Evolutionary conservation across 2,329 filamentous ascomycete genomes (phyloP).

Genomic region (Cladophialophora carrionii): DNA sequence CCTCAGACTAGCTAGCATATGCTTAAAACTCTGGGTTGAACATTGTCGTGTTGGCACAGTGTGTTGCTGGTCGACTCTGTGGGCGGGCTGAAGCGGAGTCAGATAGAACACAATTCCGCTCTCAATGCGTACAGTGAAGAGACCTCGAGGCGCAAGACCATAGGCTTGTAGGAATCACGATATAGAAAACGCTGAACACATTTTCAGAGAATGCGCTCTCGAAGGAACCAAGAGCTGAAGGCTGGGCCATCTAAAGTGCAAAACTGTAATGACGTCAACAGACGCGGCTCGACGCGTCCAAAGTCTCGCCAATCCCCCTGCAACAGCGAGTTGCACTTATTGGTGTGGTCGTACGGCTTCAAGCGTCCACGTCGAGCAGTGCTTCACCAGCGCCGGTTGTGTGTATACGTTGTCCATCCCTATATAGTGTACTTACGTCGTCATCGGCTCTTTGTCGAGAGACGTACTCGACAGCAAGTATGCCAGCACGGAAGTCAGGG

Average conservation of each 20-base stretch:
- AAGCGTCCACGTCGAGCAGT: background rate
- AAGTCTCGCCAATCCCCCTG: background rate
- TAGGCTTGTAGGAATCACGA: background rate
- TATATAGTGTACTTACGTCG: background rate
- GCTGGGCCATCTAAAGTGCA: background rate
- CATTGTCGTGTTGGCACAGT: background rate
- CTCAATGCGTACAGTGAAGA: background rate
- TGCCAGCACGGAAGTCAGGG: constrained; percentile 28
- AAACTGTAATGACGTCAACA: background rate
- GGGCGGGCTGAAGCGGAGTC: background rate
- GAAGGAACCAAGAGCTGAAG: background rate
- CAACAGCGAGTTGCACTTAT: background rate
- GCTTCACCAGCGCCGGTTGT: background rate
- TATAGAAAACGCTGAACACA: background rate
- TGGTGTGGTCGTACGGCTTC: background rate
- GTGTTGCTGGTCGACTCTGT: background rate
- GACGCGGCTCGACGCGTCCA: background rate
- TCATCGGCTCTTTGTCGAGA: background rate
- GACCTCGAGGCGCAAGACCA: background rate
- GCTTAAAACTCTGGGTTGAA: background rate
- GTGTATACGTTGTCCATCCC: background rate
- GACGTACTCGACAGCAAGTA: background rate
- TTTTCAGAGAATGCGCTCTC: background rate
- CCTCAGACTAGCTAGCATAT: background rate
- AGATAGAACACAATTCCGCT: background rate